Evolutionary conservation across 768 basidiomycete genomes (phyloP), one percentile per base, ranked within the genome.

Genomic region (Daedaleopsis sinensis): DNA sequence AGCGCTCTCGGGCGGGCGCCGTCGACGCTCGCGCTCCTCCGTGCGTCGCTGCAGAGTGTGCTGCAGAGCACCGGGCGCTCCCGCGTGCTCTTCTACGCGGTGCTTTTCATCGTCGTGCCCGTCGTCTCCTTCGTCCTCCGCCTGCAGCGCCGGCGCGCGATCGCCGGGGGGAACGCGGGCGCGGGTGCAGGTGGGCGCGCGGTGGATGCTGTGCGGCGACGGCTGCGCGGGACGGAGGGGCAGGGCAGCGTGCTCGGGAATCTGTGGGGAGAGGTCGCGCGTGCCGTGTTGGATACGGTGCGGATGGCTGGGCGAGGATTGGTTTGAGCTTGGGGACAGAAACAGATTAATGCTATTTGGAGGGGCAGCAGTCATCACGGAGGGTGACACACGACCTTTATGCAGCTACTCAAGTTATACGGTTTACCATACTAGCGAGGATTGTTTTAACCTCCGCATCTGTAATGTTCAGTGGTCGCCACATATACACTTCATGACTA

Each of bases 241-340:
- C 80, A 72, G 36, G 72, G 61, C 13, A 78, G 74, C 38, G 64
- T 76, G 47, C 54, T 80, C 13, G 68, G 70, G 16, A 74, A 73
- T 37, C 73, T 82, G 36, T 88, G 88, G 84, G 72, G 72, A 19
- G 84, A 84, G 67, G 67, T 81, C 8, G 65, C 82, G 4, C 78
- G 80, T 46, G 84, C 80, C 6, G 77, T 93, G 16, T 71, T 74
- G 50, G 90, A 93, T 74, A 88, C 88, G 4, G 79, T 89, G 36
- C 81, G 78, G 67, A 92, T 93, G 90, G 90, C 85, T 1, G 90
- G 89, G 19, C 83, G 88, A 64, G 91, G 90, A 19, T 73, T 91
- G 60, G 88, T 88, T 47, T 91, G 27, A 32, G 27, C 7, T 32
- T 32, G 4, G 7, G 3, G 27, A 3, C n/a, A n/a, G n/a, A n/a